Evolutionary conservation across 164 flowering plant species (phyloP).

Genomic region (Piper longum): DNA sequence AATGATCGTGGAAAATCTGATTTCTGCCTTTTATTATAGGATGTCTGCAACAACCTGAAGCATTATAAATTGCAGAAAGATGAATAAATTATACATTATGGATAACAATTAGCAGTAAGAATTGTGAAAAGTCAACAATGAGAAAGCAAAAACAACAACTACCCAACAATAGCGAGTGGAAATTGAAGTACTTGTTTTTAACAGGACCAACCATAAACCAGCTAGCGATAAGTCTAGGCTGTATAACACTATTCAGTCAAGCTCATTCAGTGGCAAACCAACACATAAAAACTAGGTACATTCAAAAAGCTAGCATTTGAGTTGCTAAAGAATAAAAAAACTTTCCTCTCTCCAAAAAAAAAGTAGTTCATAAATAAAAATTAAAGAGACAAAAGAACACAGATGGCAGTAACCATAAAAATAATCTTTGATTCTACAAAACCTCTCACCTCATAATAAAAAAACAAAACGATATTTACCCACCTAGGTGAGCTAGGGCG

Average conservation of each 20-base stretch:
- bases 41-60: conserved; percentile 44
- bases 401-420: neutral
- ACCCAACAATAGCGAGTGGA: too few species aligned
- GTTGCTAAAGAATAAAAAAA: neutral
- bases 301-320: neutral
- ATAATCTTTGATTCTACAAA: neutral
- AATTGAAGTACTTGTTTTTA: too few species aligned
- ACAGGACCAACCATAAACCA: too few species aligned
- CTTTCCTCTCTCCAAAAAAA: too few species aligned
- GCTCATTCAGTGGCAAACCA: too few species aligned
- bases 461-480: conserved; percentile 6
- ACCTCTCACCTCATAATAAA: neutral
- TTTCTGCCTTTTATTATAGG: conserved; percentile 50
- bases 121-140: neutral
- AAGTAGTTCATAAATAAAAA: neutral
- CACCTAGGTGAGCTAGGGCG: conserved; percentile 72
- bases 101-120: neutral
- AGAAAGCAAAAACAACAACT: too few species aligned
- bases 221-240: too few species aligned
- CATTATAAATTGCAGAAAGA: neutral
- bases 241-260: too few species aligned
- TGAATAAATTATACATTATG: neutral
- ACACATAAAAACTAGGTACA: too few species aligned
- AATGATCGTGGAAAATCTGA: conserved; percentile 38
- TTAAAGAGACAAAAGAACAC: neutral